Evolutionary conservation across 768 basidiomycete species (phyloP).

Genomic region (Tylopilus cervinicoccineus): DNA sequence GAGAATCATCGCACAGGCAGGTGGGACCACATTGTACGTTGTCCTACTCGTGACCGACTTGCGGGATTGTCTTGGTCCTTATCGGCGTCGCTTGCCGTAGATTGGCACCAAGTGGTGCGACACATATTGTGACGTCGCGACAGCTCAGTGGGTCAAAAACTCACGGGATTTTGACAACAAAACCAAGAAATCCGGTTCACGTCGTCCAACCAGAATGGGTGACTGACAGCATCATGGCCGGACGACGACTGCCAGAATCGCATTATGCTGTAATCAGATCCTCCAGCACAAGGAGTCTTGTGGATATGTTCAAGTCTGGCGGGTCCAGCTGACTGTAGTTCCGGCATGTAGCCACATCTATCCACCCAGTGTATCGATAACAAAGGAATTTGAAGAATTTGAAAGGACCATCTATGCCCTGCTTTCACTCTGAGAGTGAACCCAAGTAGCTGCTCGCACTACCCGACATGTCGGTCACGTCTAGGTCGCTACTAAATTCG

Average conservation of each 20-base stretch:
- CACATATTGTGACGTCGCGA: conserved; percentile 76
- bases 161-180: conserved; percentile 55
- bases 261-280: conserved; percentile 49
- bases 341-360: not conserved
- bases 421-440: conserved; percentile 28
- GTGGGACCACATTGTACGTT: conserved; percentile 63
- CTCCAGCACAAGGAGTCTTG: conserved; percentile 34
- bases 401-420: not conserved
- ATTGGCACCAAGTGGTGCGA: conserved; percentile 54
- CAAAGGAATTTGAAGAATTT: not conserved
- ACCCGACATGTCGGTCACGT: conserved; percentile 50
- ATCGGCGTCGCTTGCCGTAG: conserved; percentile 31
- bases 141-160: conserved; percentile 69
- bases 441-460: conserved; percentile 40
- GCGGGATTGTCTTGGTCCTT: not conserved
- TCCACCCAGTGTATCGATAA: conserved; percentile 10
- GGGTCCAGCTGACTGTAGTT: conserved; percentile 7
- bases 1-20: conserved; percentile 57
- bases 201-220: conserved; percentile 79
- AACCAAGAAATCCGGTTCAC: conserved; percentile 45
- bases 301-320: conserved; percentile 35
- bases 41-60: not conserved
- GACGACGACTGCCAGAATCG: conserved; percentile 58
- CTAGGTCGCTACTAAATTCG: conserved; percentile 51
- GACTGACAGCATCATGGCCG: conserved; percentile 57